Conservation (phyloP, 768 basidiomycete species). For the Hortiboletus campestris region DNA sequence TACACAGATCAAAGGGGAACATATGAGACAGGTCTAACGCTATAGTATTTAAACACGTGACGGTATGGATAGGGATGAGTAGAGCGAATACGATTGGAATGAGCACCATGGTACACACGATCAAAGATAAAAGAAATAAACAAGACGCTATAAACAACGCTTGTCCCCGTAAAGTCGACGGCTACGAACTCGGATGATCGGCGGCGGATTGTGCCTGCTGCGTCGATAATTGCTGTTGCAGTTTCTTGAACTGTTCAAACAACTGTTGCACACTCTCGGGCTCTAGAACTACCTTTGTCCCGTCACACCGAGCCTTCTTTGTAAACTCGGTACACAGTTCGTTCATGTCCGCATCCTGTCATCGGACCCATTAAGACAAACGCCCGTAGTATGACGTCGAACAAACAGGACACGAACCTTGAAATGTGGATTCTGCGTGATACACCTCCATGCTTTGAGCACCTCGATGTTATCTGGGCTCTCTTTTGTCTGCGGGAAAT, state of each 20-base stretch:
- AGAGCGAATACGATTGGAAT: neutral
- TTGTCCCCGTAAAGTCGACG: neutral
- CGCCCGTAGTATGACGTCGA: neutral
- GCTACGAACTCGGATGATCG: slow-evolving; percentile 17
- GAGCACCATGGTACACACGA: slow-evolving; percentile 19
- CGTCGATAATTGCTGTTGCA: slow-evolving; percentile 9
- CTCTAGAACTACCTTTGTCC: slow-evolving; percentile 77
- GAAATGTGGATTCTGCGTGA: slow-evolving; percentile 72
- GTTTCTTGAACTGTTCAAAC: slow-evolving; percentile 40
- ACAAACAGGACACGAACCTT: slow-evolving; percentile 48
- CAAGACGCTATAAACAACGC: slow-evolving; percentile 6
- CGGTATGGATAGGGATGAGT: neutral
- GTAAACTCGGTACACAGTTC: slow-evolving; percentile 78
- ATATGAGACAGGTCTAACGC: slow-evolving; percentile 1
- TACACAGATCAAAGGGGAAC: no score
- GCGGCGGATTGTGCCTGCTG: slow-evolving; percentile 1
- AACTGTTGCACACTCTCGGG: slow-evolving; percentile 43
- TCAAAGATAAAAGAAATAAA: slow-evolving; percentile 20
- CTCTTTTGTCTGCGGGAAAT: slow-evolving; percentile 64
- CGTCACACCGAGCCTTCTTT: slow-evolving; percentile 80
- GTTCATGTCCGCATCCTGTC: slow-evolving; percentile 73
- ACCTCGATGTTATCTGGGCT: slow-evolving; percentile 77
- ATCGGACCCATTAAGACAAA: neutral
- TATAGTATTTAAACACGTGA: slow-evolving; percentile 1
- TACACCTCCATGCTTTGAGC: slow-evolving; percentile 73